Evolutionary conservation across 1,139 yeast genomes (phyloP).

Genomic region (Taphrina pruni): DNA sequence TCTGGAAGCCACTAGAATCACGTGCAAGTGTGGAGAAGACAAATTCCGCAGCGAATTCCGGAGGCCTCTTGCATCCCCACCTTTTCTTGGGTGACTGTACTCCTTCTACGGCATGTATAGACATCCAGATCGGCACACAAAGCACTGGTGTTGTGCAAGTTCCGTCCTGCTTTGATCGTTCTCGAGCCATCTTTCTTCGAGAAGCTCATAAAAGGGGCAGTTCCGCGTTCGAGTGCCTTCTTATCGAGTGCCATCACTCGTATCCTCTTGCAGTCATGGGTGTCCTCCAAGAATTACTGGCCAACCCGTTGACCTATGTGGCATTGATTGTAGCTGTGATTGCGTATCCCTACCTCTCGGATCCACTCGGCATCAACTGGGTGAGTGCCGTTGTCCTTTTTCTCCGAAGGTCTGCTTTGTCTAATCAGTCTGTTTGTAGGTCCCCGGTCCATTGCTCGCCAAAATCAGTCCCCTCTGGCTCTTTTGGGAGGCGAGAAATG

Average conservation of each 20-base stretch:
- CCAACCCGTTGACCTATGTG: constrained; percentile 21
- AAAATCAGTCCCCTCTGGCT: constrained; percentile 36
- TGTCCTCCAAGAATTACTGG: constrained; percentile 1
- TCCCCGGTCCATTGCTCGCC: constrained; percentile 59
- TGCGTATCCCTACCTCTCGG: constrained; percentile 3
- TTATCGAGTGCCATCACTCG: not conserved
- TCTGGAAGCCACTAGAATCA: too few species aligned
- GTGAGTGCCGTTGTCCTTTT: not conserved
- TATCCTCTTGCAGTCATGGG: not conserved
- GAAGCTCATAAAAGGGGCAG: too few species aligned
- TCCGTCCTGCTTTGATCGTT: too few species aligned
- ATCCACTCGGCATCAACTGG: constrained; percentile 28
- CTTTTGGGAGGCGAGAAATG: constrained; percentile 27
- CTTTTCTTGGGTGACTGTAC: too few species aligned
- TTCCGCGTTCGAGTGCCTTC: too few species aligned
- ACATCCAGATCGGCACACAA: too few species aligned
- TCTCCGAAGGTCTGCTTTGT: not conserved
- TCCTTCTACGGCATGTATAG: too few species aligned
- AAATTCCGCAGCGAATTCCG: too few species aligned
- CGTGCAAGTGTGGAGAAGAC: too few species aligned
- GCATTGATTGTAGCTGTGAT: not conserved
- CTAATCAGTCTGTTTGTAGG: not conserved
- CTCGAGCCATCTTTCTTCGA: too few species aligned
- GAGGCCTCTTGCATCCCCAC: too few species aligned
- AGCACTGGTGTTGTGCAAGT: too few species aligned